Evolutionary conservation across 371 early-diverging fungal species (phyloP).

Genomic region (Gilbertella persicaria): DNA sequence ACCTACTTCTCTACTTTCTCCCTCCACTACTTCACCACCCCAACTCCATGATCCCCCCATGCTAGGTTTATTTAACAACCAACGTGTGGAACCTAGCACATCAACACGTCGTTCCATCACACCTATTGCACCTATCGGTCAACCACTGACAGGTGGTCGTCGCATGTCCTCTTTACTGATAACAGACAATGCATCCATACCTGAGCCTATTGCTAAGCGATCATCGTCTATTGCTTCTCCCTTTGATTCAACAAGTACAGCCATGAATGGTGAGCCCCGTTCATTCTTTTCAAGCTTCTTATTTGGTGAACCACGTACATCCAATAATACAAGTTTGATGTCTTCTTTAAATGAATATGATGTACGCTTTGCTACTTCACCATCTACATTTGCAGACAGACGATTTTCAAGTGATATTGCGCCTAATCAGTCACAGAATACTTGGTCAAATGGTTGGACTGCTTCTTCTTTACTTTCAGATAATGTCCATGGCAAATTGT

Average conservation of each 20-base stretch:
- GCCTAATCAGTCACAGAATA: background rate
- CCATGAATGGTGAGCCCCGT: conserved; percentile 5
- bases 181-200: background rate
- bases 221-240: conserved; percentile 9
- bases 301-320: conserved; percentile 33
- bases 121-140: conserved; percentile 44
- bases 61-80: conserved; percentile 17
- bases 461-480: conserved; percentile 37
- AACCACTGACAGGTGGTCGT: conserved; percentile 19
- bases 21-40: conserved; percentile 1
- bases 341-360: conserved; percentile 12
- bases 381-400: conserved; percentile 5
- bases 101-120: conserved; percentile 19
- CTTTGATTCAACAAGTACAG: background rate
- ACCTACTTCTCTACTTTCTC: conserved; percentile 14
- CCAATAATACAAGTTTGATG: conserved; percentile 3
- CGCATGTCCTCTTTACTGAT: conserved; percentile 12
- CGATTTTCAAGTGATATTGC: conserved; percentile 13
- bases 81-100: conserved; percentile 3
- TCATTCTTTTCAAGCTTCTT: conserved; percentile 49
- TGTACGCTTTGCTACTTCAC: conserved; percentile 4
- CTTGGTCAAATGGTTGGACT: conserved; percentile 45
- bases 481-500: conserved; percentile 39
- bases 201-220: conserved; percentile 7
- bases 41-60: conserved; percentile 2